Evolutionary conservation across 495 filamentous ascomycete genomes (phyloP).

Genomic region (Lophiotrema nucula): DNA sequence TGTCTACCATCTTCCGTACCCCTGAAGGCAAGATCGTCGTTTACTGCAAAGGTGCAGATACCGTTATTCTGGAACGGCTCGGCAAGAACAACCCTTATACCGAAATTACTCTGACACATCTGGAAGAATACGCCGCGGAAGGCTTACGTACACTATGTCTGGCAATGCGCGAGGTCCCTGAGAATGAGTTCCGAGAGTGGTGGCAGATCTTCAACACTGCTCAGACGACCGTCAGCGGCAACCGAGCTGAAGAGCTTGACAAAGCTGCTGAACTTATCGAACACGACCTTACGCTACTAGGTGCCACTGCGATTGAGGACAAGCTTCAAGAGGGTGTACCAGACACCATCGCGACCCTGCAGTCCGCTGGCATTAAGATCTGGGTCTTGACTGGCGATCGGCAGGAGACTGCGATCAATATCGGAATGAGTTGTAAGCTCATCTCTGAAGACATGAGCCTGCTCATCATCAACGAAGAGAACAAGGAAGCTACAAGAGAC

Average conservation of each 20-base stretch:
- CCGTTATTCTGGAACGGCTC: constrained; percentile 89
- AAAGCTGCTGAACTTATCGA: constrained; percentile 97
- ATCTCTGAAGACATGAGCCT: constrained; percentile 99
- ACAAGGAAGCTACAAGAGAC: constrained; percentile 67
- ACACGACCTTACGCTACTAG: constrained; percentile 83
- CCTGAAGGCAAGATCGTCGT: constrained; percentile 92
- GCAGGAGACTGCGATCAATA: constrained; percentile 99
- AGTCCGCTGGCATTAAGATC: constrained; percentile 96
- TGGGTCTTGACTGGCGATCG: constrained; percentile 98
- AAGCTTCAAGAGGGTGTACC: constrained; percentile 95
- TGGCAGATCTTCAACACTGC: constrained; percentile 83
- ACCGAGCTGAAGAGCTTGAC: constrained; percentile 90
- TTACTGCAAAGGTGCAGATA: constrained; percentile 97
- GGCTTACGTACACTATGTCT: constrained; percentile 93
- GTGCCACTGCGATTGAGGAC: constrained; percentile 97
- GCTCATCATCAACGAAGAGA: constrained; percentile 92
- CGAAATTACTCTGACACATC: constrained; percentile 82
- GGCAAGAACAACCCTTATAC: constrained; percentile 71
- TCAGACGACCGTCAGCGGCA: constrained; percentile 84
- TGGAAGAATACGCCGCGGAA: constrained; percentile 97
- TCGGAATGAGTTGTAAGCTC: constrained; percentile 99
- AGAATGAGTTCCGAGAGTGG: constrained; percentile 90
- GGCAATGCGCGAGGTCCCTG: constrained; percentile 89
- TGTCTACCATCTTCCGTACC: constrained; percentile 96
- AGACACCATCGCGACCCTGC: constrained; percentile 96